Evolutionary conservation across 2,329 filamentous ascomycete species (phyloP).

Genomic region (Paecilomyces fulvus): DNA sequence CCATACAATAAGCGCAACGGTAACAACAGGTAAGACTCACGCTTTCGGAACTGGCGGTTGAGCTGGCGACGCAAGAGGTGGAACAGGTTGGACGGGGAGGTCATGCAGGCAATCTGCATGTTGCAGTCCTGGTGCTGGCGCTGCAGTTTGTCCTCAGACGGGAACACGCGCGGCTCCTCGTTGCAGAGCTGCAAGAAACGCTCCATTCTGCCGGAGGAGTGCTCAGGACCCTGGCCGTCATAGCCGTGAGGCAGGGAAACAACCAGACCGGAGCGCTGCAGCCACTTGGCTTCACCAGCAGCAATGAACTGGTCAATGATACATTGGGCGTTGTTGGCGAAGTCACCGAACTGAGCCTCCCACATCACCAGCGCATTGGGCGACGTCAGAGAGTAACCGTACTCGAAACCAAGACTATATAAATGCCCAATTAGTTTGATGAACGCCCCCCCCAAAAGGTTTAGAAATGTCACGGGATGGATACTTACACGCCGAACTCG

Average conservation of each 20-base stretch:
- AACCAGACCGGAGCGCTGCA: constrained; percentile 92
- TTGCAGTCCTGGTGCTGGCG: constrained; percentile 99
- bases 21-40: constrained; percentile 47
- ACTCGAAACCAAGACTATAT: constrained; percentile 85
- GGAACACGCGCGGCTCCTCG: constrained; percentile 92
- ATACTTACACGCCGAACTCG: constrained; percentile 55
- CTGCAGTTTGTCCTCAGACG: constrained; percentile 75
- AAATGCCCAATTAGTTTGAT: constrained; percentile 40
- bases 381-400: constrained; percentile 94
- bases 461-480: constrained; percentile 16
- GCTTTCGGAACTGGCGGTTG: constrained; percentile 98
- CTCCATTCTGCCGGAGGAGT: constrained; percentile 95
- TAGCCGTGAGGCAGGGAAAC: constrained; percentile 97
- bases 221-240: constrained; percentile 95
- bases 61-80: constrained; percentile 94
- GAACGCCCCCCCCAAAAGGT: neutral
- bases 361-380: constrained; percentile 97
- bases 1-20: neutral
- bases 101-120: constrained; percentile 97
- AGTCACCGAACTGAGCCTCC: constrained; percentile 99
- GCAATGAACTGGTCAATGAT: constrained; percentile 99
- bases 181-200: constrained; percentile 96
- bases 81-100: constrained; percentile 92
- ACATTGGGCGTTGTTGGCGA: constrained; percentile 98
- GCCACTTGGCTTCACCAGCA: constrained; percentile 96